Evolutionary conservation across 371 early-diverging fungal genomes (phyloP), one percentile per base, ranked within the genome.

Genomic region (Zancudomyces culisetae): DNA sequence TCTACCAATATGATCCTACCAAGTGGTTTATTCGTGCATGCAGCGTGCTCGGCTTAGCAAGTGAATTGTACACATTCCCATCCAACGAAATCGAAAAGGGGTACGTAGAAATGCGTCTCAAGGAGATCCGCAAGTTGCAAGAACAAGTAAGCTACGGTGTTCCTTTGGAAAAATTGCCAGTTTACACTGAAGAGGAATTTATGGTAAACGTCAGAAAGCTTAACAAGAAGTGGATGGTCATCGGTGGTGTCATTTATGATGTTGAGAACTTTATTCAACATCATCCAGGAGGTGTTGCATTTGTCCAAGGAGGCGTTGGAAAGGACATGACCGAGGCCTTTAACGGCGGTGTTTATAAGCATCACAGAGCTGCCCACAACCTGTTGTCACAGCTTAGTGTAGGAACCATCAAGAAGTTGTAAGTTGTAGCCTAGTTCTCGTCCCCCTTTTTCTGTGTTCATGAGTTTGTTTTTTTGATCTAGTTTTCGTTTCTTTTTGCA

Each of bases 1-100:
- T 73, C 57, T 78, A 78, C 55, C 90, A 94, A 71, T 94, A 90
- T 62, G 92, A 94, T 58, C 95, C 95, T 22, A 90, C 95, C 58
- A 94, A 91, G 67, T 92, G 92, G 93, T 62, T 87, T 40, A 91
- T 94, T 56, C 73, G 72, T 52, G 10, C 66, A 12, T 59, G 64
- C 45, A 74, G 83, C 15, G 62, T 70, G 30, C 3, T 90, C 47
- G 89, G 87, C 13, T 71, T 89, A 8, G 80, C 90, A n/a, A 84
- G 81, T 57, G 79, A 87, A 52, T 76, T 95, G 56, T 86, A 88
- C 70, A 74, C 67, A 20, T 88, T 92, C 73, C 90, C 91, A 6
- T 64, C 78, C 13, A 90, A 92, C 64, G 91, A 90, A 74, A 79
- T 95, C 35, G 61, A 63, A 45, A 91, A 90, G 68, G 91, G 90